Base-by-base conservation (phyloP, 2,329 filamentous ascomycete genomes). In the Fusarium mangiferae region DNA sequence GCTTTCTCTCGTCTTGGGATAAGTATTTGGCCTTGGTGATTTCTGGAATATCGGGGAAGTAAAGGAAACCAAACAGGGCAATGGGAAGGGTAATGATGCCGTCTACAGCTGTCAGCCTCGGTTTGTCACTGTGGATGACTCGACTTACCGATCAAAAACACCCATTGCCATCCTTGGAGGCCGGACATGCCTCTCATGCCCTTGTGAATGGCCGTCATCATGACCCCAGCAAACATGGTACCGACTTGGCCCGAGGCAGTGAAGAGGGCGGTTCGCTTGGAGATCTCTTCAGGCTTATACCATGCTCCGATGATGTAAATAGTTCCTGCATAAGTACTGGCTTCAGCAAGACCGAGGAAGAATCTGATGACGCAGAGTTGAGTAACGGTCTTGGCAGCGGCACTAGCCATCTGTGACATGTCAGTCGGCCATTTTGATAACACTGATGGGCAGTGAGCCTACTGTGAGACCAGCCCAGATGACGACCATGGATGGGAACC, bases 391-490 rank as follows among this genome's bases (percentile, higher is more conserved):
- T 76, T 79, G 54, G 75, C 80, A 7, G 76, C 81, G 2, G 80
- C 79, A 22, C 76, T 79, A 5, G 49, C 30, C 87, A 77, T 77
- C 45, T 73, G 8, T 2, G 0, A 20, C 2, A 3, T 8, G 26
- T 73, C 1, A 72, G 57, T 7, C 12, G 6, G 3, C 5, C 0
- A 2, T 6, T 4, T 5, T 1, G 4, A 2, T 4, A 4, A 6
- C 3, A 9, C 2, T 1, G 1, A 6, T 14, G 6, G 22, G 7
- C 4, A 7, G 0, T 7, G 1, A 1, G 17, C 60, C 14, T 60
- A 91, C 90, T 0, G 90, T 92, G 18, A 92, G 78, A 1, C 84
- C 83, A 1, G 87, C 89, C 91, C 90, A 92, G 52, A 87, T 72
- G 20, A 90, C 64, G 82, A 90, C 89, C 85, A 89, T 90, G 14